These are phyloP conservation scores for Xylaria hypoxylon DNA, from an alignment of 2,329 filamentous ascomycete species.

Conservation along the genomic window DNA sequence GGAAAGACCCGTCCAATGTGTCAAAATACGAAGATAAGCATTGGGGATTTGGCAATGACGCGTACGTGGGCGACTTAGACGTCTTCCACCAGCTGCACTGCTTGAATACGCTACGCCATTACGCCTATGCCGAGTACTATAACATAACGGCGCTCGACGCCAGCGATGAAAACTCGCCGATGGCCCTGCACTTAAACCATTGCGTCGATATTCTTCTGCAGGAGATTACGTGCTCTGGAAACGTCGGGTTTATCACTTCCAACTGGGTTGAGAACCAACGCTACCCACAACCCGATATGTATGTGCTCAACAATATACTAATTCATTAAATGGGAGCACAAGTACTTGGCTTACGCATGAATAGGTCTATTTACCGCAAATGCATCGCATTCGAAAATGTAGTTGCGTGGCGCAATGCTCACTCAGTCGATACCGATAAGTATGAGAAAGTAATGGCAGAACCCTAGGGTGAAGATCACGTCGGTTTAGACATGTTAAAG, in stretches of 20 bases:
- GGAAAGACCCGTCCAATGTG: constrained; percentile 48
- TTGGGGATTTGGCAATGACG: constrained; percentile 51
- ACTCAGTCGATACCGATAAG: constrained; percentile 40
- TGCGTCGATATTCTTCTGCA: constrained; percentile 53
- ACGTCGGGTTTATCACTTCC: constrained; percentile 52
- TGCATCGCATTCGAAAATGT: constrained; percentile 52
- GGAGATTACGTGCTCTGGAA: constrained; percentile 51
- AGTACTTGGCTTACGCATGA: not conserved
- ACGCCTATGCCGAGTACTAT: constrained; percentile 46
- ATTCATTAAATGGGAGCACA: not conserved
- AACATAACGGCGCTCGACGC: constrained; percentile 39
- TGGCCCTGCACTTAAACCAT: constrained; percentile 51
- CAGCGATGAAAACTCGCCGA: constrained; percentile 29
- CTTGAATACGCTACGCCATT: constrained; percentile 49
- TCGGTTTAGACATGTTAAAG: not conserved
- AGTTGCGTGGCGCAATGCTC: constrained; percentile 34
- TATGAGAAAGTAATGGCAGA: constrained; percentile 28
- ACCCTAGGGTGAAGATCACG: constrained; percentile 36
- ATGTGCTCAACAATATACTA: constrained; percentile 28
- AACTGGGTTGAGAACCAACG: constrained; percentile 50
- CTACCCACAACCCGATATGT: constrained; percentile 52
- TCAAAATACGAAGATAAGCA: constrained; percentile 46
- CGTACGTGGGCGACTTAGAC: constrained; percentile 51
- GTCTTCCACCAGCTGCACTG: constrained; percentile 52
- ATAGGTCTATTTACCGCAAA: constrained; percentile 47